A percentile compares a stretch with the other conserved stretches of the same genome.
Evolutionary conservation across 1,284 basidiomycete genomes (phyloP).

Genomic region (Polyporus tsugae): DNA sequence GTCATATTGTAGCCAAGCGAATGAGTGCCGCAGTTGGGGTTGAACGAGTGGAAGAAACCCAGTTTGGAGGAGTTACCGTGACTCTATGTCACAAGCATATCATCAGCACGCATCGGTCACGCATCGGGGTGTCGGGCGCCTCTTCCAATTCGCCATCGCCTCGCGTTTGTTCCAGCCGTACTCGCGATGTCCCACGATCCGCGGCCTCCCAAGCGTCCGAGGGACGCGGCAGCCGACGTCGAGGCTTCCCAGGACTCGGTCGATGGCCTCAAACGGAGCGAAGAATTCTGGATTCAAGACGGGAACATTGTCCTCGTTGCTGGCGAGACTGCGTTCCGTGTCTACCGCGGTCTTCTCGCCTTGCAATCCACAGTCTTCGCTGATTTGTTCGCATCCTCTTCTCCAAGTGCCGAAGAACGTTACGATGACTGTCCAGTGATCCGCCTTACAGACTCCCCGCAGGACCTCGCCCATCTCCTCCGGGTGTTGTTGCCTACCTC

Average conservation of each 20-base stretch:
- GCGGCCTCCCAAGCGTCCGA: background rate
- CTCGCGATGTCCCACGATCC: background rate
- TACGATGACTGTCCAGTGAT: conserved; percentile 16
- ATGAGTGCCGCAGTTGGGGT: background rate
- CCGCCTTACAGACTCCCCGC: conserved; percentile 12
- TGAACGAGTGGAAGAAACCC: background rate
- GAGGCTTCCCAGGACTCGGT: background rate
- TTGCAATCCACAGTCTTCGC: conserved; percentile 77
- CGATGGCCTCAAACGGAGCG: background rate
- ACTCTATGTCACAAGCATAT: background rate
- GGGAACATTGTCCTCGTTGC: conserved; percentile 72
- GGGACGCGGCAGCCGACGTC: background rate
- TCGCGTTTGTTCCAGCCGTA: background rate
- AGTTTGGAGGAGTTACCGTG: background rate
- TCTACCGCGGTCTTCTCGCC: conserved; percentile 73
- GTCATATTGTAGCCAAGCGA: background rate
- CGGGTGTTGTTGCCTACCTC: conserved; percentile 10
- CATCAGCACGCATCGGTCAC: background rate
- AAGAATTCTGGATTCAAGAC: conserved; percentile 73
- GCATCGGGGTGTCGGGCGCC: background rate
- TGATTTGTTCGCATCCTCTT: conserved; percentile 30
- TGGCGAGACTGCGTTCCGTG: conserved; percentile 65
- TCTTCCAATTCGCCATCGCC: too few species aligned
- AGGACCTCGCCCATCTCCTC: conserved; percentile 16
- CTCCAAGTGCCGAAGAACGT: conserved; percentile 13